Conservation (phyloP, 805 yeast genomes). For the Zygosaccharomyces gambellarensis region DNA sequence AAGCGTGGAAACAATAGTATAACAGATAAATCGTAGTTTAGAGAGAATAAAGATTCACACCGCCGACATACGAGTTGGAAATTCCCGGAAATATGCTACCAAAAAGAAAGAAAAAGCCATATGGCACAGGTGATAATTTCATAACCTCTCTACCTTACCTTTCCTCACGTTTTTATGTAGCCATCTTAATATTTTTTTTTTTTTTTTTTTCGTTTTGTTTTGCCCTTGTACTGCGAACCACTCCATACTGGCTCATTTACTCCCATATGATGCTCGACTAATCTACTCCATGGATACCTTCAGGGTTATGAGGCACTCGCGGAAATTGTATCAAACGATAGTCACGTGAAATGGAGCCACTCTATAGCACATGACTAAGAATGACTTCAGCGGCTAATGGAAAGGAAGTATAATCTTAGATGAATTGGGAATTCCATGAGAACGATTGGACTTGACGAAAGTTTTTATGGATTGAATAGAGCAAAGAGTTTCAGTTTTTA, state of each 20-base stretch:
- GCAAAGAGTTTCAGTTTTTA: too few relatives aligned
- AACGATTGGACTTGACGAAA: too few relatives aligned
- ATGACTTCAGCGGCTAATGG: neutral
- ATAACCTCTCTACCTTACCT: neutral
- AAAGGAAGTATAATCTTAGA: too few relatives aligned
- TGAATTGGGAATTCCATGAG: too few relatives aligned
- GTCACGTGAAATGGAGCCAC: neutral
- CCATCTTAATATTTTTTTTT: neutral
- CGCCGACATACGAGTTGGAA: neutral
- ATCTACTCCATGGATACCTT: neutral
- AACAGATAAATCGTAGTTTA: too few relatives aligned
- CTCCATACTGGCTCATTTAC: neutral
- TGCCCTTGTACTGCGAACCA: neutral
- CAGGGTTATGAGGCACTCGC: conserved; percentile 1
- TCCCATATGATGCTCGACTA: neutral
- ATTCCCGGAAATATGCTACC: neutral
- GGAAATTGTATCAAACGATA: neutral
- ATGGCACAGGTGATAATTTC: neutral
- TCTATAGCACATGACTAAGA: neutral
- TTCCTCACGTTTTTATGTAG: neutral
- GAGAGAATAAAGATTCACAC: neutral
- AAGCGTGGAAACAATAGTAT: too few relatives aligned
- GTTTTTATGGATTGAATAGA: too few relatives aligned
- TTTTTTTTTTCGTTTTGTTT: neutral
- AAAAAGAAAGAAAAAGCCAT: neutral